Evolutionary conservation across 2,329 filamentous ascomycete genomes (phyloP), one percentile per base, ranked within the genome.

Genomic region (Penicillium sp.): DNA sequence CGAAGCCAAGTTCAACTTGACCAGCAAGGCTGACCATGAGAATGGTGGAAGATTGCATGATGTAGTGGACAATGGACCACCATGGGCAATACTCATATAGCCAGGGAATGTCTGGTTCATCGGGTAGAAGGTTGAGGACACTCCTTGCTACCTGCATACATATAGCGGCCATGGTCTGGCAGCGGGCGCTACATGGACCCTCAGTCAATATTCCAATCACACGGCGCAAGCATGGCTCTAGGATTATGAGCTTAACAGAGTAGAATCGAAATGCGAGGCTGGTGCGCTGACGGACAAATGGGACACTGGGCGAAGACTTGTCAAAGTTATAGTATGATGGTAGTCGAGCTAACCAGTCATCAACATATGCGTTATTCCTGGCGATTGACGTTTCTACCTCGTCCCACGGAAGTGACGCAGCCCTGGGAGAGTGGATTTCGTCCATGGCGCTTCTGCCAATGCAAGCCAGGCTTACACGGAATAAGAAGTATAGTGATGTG

Each of bases 211-310:
- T 67, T 56, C 20, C 69, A 66, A 29, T 67, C 18, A 72, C 57
- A 14, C 69, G 71, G 51, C 71, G 75, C 12, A 78, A 69, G 54
- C 73, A 78, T 29, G 76, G 76, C 45, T 77, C 74, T 42, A 73
- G 67, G 20, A 77, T 72, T 11, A 76, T 66, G 41, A 76, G 68
- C 45, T 73, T 75, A 15, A 71, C 69, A 49, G 74, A 74, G 53
- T 77, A 76, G 60, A 73, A 78, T 47, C 67, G 66, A 55, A 78
- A 74, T 5, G 69, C 75, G 9, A 79, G 65, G 53, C 64, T 64
- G 25, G 71, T 55, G 31, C 74, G 68, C 46, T 71, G 66, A 41
- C 71, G 67, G 25, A 69, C 63, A 37, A 69, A 73, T 4, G 55
- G 59, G 1, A 60, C 59, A 6, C 58, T 53, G 33, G 62, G 61